These are phyloP conservation scores for Fraxinus sp. DNA, from an alignment of 305 asterid genomes.

Conservation along the genomic window DNA sequence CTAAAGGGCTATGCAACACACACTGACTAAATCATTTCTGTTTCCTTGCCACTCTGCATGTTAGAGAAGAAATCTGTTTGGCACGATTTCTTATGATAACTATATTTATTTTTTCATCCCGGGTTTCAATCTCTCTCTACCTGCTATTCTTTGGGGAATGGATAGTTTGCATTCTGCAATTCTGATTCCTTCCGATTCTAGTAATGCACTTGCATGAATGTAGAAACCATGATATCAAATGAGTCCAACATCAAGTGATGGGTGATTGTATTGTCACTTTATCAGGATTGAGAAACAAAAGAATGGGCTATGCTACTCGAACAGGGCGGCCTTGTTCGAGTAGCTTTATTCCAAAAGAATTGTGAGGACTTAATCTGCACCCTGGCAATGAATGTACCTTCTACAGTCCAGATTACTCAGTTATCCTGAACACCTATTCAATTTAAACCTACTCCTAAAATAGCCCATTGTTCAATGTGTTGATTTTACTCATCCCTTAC, in stretches of 20 bases:
- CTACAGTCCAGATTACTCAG: background rate
- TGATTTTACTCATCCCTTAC: background rate
- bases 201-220: background rate
- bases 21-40: background rate
- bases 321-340: too few species aligned
- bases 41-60: background rate
- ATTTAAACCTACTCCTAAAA: background rate
- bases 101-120: background rate
- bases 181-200: background rate
- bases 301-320: background rate
- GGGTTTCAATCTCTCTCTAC: background rate
- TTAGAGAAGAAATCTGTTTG: background rate
- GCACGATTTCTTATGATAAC: background rate
- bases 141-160: background rate
- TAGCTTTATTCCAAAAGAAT: too few species aligned
- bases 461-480: background rate
- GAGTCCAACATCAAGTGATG: background rate
- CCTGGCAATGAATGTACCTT: background rate
- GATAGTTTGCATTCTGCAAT: background rate
- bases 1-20: background rate
- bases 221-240: background rate
- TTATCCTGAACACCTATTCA: background rate
- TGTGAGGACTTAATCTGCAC: background rate
- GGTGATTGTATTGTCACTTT: background rate
- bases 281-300: background rate